Evolutionary conservation across 148 eudicot species (phyloP), one percentile per base, ranked within the genome.

Genomic region (Rhododendron vialii): DNA sequence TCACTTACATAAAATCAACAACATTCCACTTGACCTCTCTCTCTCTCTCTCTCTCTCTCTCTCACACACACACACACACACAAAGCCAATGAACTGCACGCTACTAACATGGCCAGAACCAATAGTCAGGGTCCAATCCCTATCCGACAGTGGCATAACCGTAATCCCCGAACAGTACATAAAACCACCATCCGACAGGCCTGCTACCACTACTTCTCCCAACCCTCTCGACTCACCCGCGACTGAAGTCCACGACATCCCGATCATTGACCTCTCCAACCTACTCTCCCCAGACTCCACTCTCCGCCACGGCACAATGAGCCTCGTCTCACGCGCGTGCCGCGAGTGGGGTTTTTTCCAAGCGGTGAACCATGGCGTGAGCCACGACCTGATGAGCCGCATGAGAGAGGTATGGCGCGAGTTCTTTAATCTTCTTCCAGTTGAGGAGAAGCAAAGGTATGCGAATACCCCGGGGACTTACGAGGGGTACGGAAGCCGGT

Each of bases 331-430:
- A 28, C 13, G 8, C 0, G 92, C 93, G 14, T 92, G 93, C 82
- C 74, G 89, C 1, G 90, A 89, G 81, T 92, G 93, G 93, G 93
- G 93, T 0, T 90, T 92, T 85, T 90, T 92, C 83, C 93, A 92
- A 69, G 91, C 89, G 88, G 87, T 89, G 80, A 90, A 90, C 88
- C 93, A 92, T 75, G 92, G 93, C 20, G 90, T 92, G 53, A 87
- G 84, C 89, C 83, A 38, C 50, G 87, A 78, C 76, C 61, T 92
- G 83, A 92, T 92, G 92, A 48, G 1, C 11, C 78, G 28, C 7
- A 45, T 67, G 17, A 86, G 89, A 3, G 86, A 87, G 57, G 87
- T 71, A 5, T 92, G 93, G 93, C 89, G 91, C 26, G 86, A 85
- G 85, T 92, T 92, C 55, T 92, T 92, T 20, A 80, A 84, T 41